Base-by-base conservation (phyloP, 2,329 filamentous ascomycete species). In the Decorospora gaudefroyi region DNA sequence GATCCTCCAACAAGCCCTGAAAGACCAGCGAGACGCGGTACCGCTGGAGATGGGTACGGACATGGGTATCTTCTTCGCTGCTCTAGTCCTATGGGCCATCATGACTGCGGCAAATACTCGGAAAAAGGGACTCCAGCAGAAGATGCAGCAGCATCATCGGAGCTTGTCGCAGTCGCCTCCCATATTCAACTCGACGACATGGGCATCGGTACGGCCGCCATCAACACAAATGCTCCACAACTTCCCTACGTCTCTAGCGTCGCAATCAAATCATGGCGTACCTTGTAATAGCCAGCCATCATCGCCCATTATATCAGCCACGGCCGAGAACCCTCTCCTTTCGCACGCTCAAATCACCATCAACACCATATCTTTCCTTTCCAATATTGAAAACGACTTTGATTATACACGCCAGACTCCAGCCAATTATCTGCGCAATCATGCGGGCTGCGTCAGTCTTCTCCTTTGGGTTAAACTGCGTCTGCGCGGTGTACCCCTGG, bases 31-130 rank as follows among this genome's bases (percentile, higher is more conserved):
- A 8, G 43, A 60, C 4, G 31, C 34, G 1, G 48, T 61, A 4
- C 42, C 42, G 1, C 57, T 59, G 13, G 58, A 59, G 23, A 45
- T 64, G 13, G 69, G 68, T 10, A 51, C 57, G 22, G 64, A 71
- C 16, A 64, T 72, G 53, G 58, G 65, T 21, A 42, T 72, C 9
- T 70, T 67, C 46, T 65, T 62, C 16, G 67, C 70, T 13, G 53
- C 56, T 2, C 52, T 72, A 3, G 62, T 70, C 1, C 44, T 72
- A 0, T 72, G 70, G 69, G 59, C 60, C 5, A 53, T 61, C 11
- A 68, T 65, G 3, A 61, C 63, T 18, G 54, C 62, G 12, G 58
- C 64, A 11, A 59, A 37, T 7, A 56, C 57, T 1, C 55, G 59
- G 9, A 36, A 56, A 10, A 53, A 51, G 18, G 29, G 44, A 2